Base-by-base conservation (phyloP, 192 early-diverging fungal species). In the Chytriomyces hyalinus region DNA sequence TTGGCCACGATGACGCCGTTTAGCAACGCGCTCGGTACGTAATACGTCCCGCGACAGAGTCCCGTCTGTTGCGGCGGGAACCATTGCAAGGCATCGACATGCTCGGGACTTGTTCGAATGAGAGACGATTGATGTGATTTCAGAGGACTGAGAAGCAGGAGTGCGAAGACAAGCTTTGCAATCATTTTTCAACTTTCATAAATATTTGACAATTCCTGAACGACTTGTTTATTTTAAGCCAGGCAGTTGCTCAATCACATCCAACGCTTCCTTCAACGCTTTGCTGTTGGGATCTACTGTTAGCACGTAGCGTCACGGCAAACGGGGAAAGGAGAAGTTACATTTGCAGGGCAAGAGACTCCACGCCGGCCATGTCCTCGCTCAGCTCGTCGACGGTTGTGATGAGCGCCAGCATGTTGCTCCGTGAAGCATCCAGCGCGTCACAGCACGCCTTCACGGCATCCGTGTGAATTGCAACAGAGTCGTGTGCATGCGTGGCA, bases 291-390 rank as follows among this genome's bases (percentile, higher is more conserved):
- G 9, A n/a, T 9, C 10, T 2, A 11, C 8, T 24, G 13, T 26
- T 26, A 15, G 62, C 17, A 9, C 4, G 13, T 11, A 51, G 15
- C 8, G 0, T 26, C 24, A 26, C 24, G 20, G 45, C 13, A 51
- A 9, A 65, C 3, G 6, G 9, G 61, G 20, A 10, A 43, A 49
- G 10, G 17, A 61, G 24, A 11, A 72, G 78, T 13, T 61, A 85
- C 81, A 85, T 83, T 67, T 85, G 81, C 15, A 5, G 51, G 3
- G 72, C 11, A 43, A 85, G 70, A 28, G 60, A 36, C 26, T 70
- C 44, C 6, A 83, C 78, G 10, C 62, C 73, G 5, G 15, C 75
- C 73, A 83, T 83, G 53, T 85, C 81, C n/a, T 81, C 67, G 44
- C 69, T 80, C 48, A 85, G 64, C 36, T 67, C 68, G 49, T 77